Evolutionary conservation across 345 rosid genomes (phyloP).

Genomic region (Gossypium arboreum): DNA sequence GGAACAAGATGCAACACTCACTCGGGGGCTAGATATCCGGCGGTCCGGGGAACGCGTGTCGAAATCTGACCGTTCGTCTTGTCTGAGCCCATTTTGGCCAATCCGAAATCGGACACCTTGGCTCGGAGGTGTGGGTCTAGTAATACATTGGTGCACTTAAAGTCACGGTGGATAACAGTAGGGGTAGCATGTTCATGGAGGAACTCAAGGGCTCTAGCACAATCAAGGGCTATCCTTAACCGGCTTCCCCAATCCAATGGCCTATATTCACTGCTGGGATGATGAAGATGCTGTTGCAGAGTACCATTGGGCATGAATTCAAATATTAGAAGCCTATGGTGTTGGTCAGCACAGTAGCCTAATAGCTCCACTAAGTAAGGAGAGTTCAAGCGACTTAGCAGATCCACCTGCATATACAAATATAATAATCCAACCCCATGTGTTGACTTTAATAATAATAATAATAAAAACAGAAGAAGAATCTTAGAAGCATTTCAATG

Average conservation of each 20-base stretch:
- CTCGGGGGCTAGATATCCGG: conserved; percentile 89
- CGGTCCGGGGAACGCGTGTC: conserved; percentile 68
- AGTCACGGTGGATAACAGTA: conserved; percentile 76
- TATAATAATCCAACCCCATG: too few relatives aligned
- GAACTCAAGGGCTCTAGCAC: conserved; percentile 80
- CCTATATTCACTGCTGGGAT: conserved; percentile 24
- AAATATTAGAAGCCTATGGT: conserved; percentile 67
- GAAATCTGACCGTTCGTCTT: conserved; percentile 71
- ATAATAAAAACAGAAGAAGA: too few relatives aligned
- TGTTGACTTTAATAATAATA: too few relatives aligned
- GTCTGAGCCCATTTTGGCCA: conserved; percentile 72
- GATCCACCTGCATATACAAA: conserved; percentile 57
- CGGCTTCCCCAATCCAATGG: conserved; percentile 73
- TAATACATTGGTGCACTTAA: conserved; percentile 70
- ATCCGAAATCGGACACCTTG: conserved; percentile 73
- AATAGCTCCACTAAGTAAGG: conserved; percentile 78
- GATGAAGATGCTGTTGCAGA: conserved; percentile 59
- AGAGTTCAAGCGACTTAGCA: conserved; percentile 71
- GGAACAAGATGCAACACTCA: conserved; percentile 40
- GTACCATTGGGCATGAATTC: conserved; percentile 77
- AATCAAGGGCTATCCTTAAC: conserved; percentile 74
- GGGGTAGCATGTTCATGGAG: conserved; percentile 66
- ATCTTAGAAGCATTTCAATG: not conserved
- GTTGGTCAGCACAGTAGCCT: conserved; percentile 92
- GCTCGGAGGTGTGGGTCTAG: conserved; percentile 58